Base-by-base conservation (phyloP, 1,139 yeast species). In the Debaryomycetaceae sp. region DNA sequence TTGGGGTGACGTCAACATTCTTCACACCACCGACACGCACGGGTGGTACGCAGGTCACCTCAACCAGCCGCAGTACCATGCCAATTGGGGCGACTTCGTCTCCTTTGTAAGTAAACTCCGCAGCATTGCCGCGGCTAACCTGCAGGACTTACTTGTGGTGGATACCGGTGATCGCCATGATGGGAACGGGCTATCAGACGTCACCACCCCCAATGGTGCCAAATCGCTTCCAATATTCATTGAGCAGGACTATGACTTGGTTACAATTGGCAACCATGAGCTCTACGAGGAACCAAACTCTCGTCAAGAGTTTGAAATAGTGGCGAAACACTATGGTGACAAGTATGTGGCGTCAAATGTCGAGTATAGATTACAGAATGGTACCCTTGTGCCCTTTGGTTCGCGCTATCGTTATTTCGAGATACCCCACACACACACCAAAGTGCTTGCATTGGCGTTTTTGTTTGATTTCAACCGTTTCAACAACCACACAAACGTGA, bases 91-190 rank as follows among this genome's bases (percentile, higher is more conserved):
- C 7, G 95, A 91, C 48, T 85, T 83, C 41, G 51, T 83, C 3
- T 79, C 93, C 1, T 88, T 91, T 46, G 58, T 76, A 2, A 44
- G 54, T 10, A 75, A 73, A 34, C 53, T 85, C 50, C 58, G 62
- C 25, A 46, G 46, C 0, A 49, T 57, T 16, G 76, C 86, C 1
- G 64, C 62, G 20, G 46, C 46, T 0, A 44, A 57, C 3, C 67
- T 69, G 2, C 74, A 65, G 21, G 97, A 91, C 48, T 50, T 91
- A 18, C 44, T 91, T 5, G 45, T 88, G 2, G 71, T 91, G 2
- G 98, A 91, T 50, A 77, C 93, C 2, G 98, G 98, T 6, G 98
- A 91, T 56, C 77, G 86, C 39, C 95, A 85, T 45, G 97, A 91
- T 53, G 98, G 98, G 1, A 88, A 86, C 49, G 98, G 97, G 1